Evolutionary conservation across 1,139 yeast genomes (phyloP).

Genomic region (Pichia cactophila): DNA sequence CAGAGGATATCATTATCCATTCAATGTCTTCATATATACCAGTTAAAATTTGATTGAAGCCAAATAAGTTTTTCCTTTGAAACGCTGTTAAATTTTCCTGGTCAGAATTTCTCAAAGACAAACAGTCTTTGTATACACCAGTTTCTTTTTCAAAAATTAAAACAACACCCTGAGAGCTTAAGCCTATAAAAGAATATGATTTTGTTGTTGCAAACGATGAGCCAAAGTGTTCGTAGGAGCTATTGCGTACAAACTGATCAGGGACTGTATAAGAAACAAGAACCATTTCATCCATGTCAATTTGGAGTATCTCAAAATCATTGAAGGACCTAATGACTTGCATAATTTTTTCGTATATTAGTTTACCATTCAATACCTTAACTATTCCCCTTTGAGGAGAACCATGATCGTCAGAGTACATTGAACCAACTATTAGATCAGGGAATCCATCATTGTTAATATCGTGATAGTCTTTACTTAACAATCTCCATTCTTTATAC

Average conservation of each 20-base stretch:
- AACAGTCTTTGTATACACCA: conserved; percentile 2
- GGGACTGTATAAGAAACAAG: conserved; percentile 21
- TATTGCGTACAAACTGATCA: conserved; percentile 9
- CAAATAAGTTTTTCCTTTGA: conserved; percentile 22
- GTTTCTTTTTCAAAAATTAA: conserved; percentile 23
- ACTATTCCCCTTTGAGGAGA: conserved; percentile 37
- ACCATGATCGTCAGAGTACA: conserved; percentile 29
- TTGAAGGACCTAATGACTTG: neutral
- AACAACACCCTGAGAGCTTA: conserved; percentile 31
- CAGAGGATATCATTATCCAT: conserved; percentile 26
- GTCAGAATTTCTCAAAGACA: neutral
- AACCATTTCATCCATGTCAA: conserved; percentile 14
- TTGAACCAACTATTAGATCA: conserved; percentile 40
- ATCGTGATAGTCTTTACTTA: conserved; percentile 27
- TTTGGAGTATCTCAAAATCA: neutral
- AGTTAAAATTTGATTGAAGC: conserved; percentile 23
- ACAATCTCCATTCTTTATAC: conserved; percentile 30
- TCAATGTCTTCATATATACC: conserved; percentile 19
- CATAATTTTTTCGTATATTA: conserved; percentile 11
- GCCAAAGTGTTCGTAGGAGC: conserved; percentile 35
- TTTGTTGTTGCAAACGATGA: conserved; percentile 24
- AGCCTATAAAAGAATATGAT: conserved; percentile 26
- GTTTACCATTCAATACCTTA: conserved; percentile 31
- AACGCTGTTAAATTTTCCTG: neutral
- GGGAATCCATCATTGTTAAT: conserved; percentile 31